phyloP scores from a whole-genome alignment of 176 grass and related monocot genomes.

The Oryza punctata region DNA sequence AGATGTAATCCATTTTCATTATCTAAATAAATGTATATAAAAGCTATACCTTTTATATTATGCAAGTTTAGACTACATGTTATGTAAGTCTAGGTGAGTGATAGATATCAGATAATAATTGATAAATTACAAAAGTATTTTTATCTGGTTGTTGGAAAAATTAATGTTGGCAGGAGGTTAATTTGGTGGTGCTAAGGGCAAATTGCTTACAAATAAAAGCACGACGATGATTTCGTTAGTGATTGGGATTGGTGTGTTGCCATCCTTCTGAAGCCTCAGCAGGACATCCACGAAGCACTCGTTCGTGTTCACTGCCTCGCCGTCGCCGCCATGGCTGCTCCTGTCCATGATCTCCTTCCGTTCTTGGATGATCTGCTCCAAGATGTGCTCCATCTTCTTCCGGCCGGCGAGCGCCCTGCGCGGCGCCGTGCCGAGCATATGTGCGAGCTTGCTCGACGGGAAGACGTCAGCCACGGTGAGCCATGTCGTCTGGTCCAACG shows the following conservation, averaged over 20 bases:
- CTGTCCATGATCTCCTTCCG: background rate
- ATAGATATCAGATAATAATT: no score
- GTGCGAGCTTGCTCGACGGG: slow-evolving; percentile 36
- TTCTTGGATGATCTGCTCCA: slow-evolving; percentile 25
- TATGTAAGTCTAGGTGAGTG: no score
- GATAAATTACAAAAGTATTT: no score
- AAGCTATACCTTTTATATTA: no score
- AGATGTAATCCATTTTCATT: no score
- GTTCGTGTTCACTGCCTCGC: background rate
- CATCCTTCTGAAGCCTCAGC: background rate
- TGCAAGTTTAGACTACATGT: no score
- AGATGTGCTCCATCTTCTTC: background rate
- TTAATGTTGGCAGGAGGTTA: no score
- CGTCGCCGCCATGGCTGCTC: background rate
- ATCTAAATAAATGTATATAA: no score
- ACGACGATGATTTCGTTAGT: background rate
- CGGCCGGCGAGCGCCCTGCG: background rate
- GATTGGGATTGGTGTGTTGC: background rate
- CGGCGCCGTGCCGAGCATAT: background rate
- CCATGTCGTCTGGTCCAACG: background rate
- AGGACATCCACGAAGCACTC: background rate
- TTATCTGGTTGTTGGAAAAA: no score
- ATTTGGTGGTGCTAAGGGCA: background rate
- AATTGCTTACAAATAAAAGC: background rate
- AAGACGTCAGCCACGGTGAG: slow-evolving; percentile 1